Conservation (phyloP, 2,329 filamentous ascomycete genomes). For the Fusarium sp. region DNA sequence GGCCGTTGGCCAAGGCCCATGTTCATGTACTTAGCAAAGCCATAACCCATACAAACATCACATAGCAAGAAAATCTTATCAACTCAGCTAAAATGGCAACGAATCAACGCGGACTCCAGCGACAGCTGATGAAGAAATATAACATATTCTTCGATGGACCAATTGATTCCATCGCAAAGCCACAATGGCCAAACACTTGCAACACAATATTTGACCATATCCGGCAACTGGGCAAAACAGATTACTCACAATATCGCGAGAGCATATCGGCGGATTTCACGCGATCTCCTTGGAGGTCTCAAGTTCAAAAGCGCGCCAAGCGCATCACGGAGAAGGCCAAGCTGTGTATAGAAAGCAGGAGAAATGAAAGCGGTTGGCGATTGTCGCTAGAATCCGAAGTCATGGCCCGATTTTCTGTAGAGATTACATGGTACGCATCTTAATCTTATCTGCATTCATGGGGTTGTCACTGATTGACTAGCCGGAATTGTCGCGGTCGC, state of each 20-base stretch:
- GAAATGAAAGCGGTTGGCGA: background rate
- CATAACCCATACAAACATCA: background rate
- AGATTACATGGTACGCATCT: background rate
- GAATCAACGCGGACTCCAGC: background rate
- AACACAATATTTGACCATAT: background rate
- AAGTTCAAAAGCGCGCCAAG: background rate
- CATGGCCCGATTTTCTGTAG: background rate
- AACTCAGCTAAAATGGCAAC: background rate
- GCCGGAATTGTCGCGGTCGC: background rate
- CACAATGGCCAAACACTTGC: background rate
- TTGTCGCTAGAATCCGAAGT: background rate
- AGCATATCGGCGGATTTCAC: background rate
- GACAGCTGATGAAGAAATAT: background rate
- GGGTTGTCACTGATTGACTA: background rate
- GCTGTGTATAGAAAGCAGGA: background rate
- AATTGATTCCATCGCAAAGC: background rate
- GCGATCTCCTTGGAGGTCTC: background rate
- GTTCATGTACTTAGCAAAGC: background rate
- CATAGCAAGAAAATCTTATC: background rate
- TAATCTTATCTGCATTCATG: background rate
- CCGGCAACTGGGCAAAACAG: background rate
- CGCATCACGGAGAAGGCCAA: background rate
- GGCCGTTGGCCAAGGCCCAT: background rate
- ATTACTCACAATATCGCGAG: background rate
- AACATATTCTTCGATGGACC: background rate